Conservation (phyloP, 306 rosid genomes). For the Gleditsia sinensis region DNA sequence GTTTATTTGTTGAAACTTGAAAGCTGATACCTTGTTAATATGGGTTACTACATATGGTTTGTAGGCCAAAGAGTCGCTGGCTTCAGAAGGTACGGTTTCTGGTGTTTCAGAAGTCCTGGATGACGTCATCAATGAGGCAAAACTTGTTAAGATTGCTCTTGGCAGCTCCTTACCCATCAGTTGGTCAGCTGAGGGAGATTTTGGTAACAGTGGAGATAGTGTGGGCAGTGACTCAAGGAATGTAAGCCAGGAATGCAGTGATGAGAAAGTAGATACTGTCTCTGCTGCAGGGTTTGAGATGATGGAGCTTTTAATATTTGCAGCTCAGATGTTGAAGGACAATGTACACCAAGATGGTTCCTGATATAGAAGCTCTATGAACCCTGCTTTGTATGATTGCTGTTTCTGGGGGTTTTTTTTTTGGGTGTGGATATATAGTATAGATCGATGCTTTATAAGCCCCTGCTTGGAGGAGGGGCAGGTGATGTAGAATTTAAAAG, state of each 20-base stretch:
- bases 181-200: slow-evolving; percentile 75
- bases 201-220: slow-evolving; percentile 36
- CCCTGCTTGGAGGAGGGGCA: neutral
- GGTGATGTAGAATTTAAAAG: slow-evolving; percentile 27
- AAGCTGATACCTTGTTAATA: slow-evolving; percentile 25
- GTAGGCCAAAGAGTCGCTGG: slow-evolving; percentile 61
- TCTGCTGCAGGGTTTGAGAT: slow-evolving; percentile 91
- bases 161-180: slow-evolving; percentile 90
- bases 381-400: slow-evolving; percentile 1
- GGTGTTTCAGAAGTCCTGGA: slow-evolving; percentile 51
- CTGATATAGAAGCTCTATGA: slow-evolving; percentile 32
- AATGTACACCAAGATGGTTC: slow-evolving; percentile 26
- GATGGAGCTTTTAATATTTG: slow-evolving; percentile 89
- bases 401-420: slow-evolving; percentile 9
- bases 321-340: slow-evolving; percentile 68
- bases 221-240: slow-evolving; percentile 36
- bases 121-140: slow-evolving; percentile 65
- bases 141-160: slow-evolving; percentile 87
- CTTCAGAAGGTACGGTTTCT: slow-evolving; percentile 47
- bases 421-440: no score
- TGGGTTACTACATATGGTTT: slow-evolving; percentile 32
- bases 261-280: slow-evolving; percentile 70
- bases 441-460: slow-evolving; percentile 7
- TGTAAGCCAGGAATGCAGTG: slow-evolving; percentile 36
- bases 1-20: slow-evolving; percentile 28